A percentile compares a stretch with the other conserved stretches of the same genome.
Evolutionary conservation across 225 moss, liverwort and hornwort species (phyloP).

Genomic region (Antitrichia curtipendula): DNA sequence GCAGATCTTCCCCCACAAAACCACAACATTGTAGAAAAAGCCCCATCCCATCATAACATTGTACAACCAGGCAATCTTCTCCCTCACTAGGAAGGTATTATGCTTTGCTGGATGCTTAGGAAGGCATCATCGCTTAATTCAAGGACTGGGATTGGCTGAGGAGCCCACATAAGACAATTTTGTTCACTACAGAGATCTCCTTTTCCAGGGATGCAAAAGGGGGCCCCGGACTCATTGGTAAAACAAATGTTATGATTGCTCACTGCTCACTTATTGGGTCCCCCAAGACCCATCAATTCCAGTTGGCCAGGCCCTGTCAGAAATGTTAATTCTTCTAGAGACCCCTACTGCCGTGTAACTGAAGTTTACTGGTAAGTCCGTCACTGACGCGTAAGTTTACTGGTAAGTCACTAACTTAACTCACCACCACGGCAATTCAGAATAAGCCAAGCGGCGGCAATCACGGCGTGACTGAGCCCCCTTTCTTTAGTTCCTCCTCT

Average conservation of each 20-base stretch:
- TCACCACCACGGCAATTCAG: too few species aligned
- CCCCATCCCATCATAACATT: not conserved
- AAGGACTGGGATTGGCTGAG: not conserved
- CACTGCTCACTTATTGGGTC: not conserved
- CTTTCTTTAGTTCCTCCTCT: not conserved
- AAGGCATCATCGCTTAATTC: not conserved
- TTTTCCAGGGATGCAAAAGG: not conserved
- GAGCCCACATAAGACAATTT: not conserved
- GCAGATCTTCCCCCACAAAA: not conserved
- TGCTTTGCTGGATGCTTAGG: accelerated
- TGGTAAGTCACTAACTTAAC: too few species aligned
- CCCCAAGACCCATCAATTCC: not conserved
- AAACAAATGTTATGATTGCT: not conserved
- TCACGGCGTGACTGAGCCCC: not conserved
- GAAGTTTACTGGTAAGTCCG: not conserved
- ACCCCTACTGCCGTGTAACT: not conserved
- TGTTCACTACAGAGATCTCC: accelerated
- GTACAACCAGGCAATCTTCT: accelerated
- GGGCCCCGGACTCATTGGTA: too few species aligned
- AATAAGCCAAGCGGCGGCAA: not conserved
- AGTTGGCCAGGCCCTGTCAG: not conserved
- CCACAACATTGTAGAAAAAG: too few species aligned
- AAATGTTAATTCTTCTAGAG: not conserved
- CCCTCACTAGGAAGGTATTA: not conserved
- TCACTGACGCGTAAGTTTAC: too few species aligned